Percentiles rank a stretch among this genome's conserved stretches.
Evolutionary conservation across 108 stramenopile species (phyloP).

Genomic region (Nitzschia putrida): DNA sequence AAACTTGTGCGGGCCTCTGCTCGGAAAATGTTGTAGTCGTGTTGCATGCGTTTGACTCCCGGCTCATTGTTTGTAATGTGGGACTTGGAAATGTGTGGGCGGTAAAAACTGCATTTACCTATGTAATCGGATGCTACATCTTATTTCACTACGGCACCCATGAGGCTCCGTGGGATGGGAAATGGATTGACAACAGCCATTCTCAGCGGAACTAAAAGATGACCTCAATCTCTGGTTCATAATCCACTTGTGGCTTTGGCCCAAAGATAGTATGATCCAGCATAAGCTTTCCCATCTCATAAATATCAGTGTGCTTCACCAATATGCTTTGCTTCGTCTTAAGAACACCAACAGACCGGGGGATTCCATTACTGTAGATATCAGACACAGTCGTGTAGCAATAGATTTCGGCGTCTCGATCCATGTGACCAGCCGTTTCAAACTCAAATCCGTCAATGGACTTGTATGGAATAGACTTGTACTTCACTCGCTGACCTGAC

Average conservation of each 20-base stretch:
- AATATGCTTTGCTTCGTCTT: constrained; percentile 27
- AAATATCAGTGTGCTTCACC: constrained; percentile 22
- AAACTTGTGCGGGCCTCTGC: too few species aligned
- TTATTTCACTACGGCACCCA: too few species aligned
- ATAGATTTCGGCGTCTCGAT: constrained; percentile 39
- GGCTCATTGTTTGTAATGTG: too few species aligned
- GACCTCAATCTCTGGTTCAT: constrained; percentile 15
- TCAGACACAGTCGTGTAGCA: constrained; percentile 7
- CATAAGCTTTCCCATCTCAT: constrained; percentile 24
- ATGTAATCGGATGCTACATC: too few species aligned
- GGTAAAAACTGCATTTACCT: too few species aligned
- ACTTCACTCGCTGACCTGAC: constrained; percentile 60
- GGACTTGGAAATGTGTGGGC: too few species aligned
- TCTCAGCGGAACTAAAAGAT: background rate
- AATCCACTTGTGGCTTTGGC: background rate
- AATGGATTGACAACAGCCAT: too few species aligned
- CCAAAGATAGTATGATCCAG: constrained; percentile 15
- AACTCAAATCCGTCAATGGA: constrained; percentile 54
- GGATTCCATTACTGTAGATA: constrained; percentile 5
- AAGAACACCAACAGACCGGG: constrained; percentile 6
- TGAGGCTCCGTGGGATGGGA: too few species aligned
- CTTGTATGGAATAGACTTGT: constrained; percentile 57
- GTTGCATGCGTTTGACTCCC: too few species aligned
- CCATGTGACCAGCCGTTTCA: constrained; percentile 56
- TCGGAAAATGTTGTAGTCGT: too few species aligned